Evolutionary conservation across 345 rosid species (phyloP).

Genomic region (Cardamine occulta): DNA sequence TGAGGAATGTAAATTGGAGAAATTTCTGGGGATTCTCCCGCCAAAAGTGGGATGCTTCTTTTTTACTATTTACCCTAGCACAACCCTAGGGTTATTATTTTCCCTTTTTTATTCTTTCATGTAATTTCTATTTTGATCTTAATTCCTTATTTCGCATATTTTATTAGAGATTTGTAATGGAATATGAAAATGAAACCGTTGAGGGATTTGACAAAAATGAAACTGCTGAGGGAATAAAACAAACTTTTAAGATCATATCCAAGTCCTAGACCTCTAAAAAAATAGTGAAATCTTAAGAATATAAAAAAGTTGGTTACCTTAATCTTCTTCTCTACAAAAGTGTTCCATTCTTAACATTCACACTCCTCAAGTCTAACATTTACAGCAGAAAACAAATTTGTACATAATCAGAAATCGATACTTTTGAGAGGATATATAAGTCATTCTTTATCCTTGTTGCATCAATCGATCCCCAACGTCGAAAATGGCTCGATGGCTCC

Average conservation of each 20-base stretch:
- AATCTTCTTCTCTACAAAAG: conserved; percentile 31
- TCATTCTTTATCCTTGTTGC: conserved; percentile 11
- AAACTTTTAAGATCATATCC: neutral
- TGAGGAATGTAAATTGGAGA: too few relatives aligned
- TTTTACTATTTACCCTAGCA: too few relatives aligned
- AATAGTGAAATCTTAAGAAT: neutral
- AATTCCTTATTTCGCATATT: too few relatives aligned
- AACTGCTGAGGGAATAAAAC: too few relatives aligned
- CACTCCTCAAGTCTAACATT: conserved; percentile 29
- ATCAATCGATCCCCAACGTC: conserved; percentile 84
- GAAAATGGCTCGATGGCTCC: conserved; percentile 80
- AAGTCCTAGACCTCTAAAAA: neutral
- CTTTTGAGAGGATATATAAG: neutral
- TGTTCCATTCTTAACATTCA: conserved; percentile 14
- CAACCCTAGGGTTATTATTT: too few relatives aligned
- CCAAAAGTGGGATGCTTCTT: too few relatives aligned
- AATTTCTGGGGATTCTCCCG: too few relatives aligned
- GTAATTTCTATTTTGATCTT: too few relatives aligned
- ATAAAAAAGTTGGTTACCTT: neutral
- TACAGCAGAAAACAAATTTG: conserved; percentile 29
- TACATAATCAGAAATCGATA: conserved; percentile 25
- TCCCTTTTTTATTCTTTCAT: too few relatives aligned
- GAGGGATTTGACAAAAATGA: too few relatives aligned
- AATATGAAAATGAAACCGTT: too few relatives aligned
- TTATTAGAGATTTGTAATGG: too few relatives aligned